Percentiles rank a stretch among this genome's conserved stretches.
These are phyloP conservation scores for Backusella tuberculispora DNA, from an alignment of 192 early-diverging fungal species.

Conservation along the genomic window DNA sequence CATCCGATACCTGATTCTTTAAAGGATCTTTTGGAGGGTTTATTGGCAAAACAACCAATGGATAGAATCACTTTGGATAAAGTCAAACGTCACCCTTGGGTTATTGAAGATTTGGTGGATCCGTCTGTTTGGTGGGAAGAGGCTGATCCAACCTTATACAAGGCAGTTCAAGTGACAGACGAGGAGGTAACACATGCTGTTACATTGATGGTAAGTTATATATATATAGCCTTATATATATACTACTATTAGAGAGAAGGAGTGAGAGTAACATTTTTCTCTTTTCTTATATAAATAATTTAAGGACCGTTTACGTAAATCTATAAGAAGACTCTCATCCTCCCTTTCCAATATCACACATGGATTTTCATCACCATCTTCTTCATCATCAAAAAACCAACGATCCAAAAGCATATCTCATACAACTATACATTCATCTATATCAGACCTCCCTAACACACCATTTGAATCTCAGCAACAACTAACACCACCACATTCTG, in stretches of 20 bases:
- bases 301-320: slow-evolving; percentile 4
- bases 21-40: slow-evolving; percentile 69
- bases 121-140: slow-evolving; percentile 76
- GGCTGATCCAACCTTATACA: slow-evolving; percentile 73
- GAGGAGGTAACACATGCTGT: slow-evolving; percentile 83
- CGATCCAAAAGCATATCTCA: not conserved
- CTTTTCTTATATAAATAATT: not conserved
- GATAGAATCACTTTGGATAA: slow-evolving; percentile 85
- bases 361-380: not conserved
- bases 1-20: slow-evolving; percentile 40
- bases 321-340: not conserved
- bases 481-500: not conserved
- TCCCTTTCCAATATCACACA: not conserved
- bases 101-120: slow-evolving; percentile 68
- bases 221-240: not conserved
- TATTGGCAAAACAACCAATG: slow-evolving; percentile 89
- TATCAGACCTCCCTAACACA: not conserved
- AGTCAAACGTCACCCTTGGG: slow-evolving; percentile 94
- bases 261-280: not conserved
- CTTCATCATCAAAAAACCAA: not conserved
- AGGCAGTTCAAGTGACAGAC: slow-evolving; percentile 78
- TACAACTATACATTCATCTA: slow-evolving; percentile 7
- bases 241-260: not conserved
- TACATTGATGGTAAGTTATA: slow-evolving; percentile 57
- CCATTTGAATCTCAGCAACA: not conserved